Evolutionary conservation across 345 rosid genomes (phyloP).

Genomic region (Camelina neglecta): DNA sequence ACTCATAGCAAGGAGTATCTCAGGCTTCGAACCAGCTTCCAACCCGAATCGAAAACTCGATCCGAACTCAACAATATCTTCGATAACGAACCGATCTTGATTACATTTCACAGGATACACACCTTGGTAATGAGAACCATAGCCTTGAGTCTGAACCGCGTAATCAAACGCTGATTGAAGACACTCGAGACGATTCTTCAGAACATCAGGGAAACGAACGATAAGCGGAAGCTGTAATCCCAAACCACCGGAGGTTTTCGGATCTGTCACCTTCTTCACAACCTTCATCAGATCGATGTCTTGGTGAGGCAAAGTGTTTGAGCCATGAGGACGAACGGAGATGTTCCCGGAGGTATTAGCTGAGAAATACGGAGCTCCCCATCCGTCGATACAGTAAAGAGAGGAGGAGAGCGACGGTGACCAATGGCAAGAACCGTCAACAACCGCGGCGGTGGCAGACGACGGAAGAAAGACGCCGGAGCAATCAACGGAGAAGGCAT

Average conservation of each 20-base stretch:
- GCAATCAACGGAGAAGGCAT: constrained; percentile 62
- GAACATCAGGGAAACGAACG: constrained; percentile 80
- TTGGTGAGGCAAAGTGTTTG: constrained; percentile 68
- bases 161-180: constrained; percentile 76
- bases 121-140: constrained; percentile 83
- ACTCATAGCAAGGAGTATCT: constrained; percentile 89
- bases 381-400: constrained; percentile 71
- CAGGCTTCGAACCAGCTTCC: constrained; percentile 98
- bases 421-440: constrained; percentile 54
- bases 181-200: constrained; percentile 80
- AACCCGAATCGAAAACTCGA: constrained; percentile 77
- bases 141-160: constrained; percentile 65
- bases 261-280: constrained; percentile 80
- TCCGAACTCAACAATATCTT: constrained; percentile 84
- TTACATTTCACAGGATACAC: constrained; percentile 96
- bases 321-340: constrained; percentile 72
- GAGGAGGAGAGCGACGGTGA: constrained; percentile 67
- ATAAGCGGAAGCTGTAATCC: constrained; percentile 86
- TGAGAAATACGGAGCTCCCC: constrained; percentile 93
- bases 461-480: constrained; percentile 38
- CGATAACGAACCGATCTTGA: constrained; percentile 87
- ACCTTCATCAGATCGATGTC: constrained; percentile 82
- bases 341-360: constrained; percentile 76
- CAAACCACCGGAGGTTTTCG: constrained; percentile 72
- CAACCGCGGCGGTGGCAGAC: constrained; percentile 30